phyloP scores from a whole-genome alignment of 2,329 filamentous ascomycete species.

The Aspergillus texensis region DNA sequence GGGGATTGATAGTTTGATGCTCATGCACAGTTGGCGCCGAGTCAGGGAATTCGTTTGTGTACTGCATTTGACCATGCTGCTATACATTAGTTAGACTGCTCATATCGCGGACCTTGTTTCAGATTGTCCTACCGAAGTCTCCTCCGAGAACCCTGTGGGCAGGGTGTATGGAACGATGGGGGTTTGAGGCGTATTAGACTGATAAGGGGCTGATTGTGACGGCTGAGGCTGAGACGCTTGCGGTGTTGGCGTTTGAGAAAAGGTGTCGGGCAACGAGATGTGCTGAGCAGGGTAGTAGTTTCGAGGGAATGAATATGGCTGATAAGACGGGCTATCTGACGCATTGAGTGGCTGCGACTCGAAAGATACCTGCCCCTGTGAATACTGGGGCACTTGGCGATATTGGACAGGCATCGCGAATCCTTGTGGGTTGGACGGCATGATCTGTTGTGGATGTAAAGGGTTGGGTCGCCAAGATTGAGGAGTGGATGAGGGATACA shows the following conservation, averaged over 20 bases:
- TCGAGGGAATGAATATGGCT: conserved; percentile 34
- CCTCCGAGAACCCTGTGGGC: conserved; percentile 29
- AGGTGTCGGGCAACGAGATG: conserved; percentile 31
- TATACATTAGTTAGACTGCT: conserved; percentile 15
- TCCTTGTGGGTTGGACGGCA: conserved; percentile 28
- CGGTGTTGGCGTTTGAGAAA: conserved; percentile 27
- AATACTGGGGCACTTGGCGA: conserved; percentile 33
- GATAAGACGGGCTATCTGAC: conserved; percentile 36
- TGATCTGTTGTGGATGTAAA: conserved; percentile 30
- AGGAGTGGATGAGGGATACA: conserved; percentile 33
- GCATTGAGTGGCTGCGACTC: conserved; percentile 32
- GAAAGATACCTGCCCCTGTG: conserved; percentile 34
- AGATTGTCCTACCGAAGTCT: conserved; percentile 25
- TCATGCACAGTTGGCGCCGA: conserved; percentile 24
- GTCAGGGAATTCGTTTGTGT: conserved; percentile 34
- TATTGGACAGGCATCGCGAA: conserved; percentile 34
- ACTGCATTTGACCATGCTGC: conserved; percentile 32
- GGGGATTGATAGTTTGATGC: conserved; percentile 45
- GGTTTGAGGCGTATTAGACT: conserved; percentile 19
- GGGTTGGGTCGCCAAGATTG: conserved; percentile 38
- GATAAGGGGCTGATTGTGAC: conserved; percentile 24
- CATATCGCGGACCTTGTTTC: not conserved
- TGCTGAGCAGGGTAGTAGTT: conserved; percentile 36
- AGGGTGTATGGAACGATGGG: conserved; percentile 31
- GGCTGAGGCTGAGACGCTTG: conserved; percentile 28